Conservation (phyloP, 2,329 filamentous ascomycete genomes). For the Claviceps citrina region DNA sequence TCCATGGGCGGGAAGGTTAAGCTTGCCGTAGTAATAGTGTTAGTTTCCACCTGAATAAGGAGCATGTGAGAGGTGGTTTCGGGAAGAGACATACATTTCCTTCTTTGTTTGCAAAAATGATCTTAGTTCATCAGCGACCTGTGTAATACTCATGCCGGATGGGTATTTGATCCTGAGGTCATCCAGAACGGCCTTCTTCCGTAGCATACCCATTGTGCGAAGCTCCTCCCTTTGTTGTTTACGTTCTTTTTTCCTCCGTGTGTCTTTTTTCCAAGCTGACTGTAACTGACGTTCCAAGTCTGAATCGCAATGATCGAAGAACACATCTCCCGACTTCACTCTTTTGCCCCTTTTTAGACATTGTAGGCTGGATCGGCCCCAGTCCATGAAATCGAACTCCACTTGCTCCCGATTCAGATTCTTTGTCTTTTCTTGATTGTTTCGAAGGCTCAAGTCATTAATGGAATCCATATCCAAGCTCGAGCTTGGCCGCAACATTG, state of each 20-base stretch:
- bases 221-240: slow-evolving; percentile 57
- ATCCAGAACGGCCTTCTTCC: slow-evolving; percentile 37
- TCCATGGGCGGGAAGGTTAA: slow-evolving; percentile 73
- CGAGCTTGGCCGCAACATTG: slow-evolving; percentile 6
- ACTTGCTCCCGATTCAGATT: slow-evolving; percentile 28
- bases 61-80: not conserved
- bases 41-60: not conserved
- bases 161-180: slow-evolving; percentile 57
- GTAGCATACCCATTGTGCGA: slow-evolving; percentile 49
- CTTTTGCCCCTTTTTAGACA: slow-evolving; percentile 46
- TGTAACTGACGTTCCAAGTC: slow-evolving; percentile 49
- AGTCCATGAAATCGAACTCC: slow-evolving; percentile 76
- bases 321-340: slow-evolving; percentile 35
- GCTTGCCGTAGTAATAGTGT: not conserved
- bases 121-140: slow-evolving; percentile 58
- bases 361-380: slow-evolving; percentile 51
- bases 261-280: slow-evolving; percentile 49
- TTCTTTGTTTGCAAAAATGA: slow-evolving; percentile 50
- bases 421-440: not conserved
- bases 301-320: slow-evolving; percentile 44
- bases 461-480: not conserved
- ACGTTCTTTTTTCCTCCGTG: slow-evolving; percentile 52
- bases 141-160: slow-evolving; percentile 52
- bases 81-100: slow-evolving; percentile 37
- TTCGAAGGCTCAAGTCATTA: not conserved